These are phyloP conservation scores for Leptographium procerum DNA, from an alignment of 2,329 filamentous ascomycete species.

Conservation along the genomic window DNA sequence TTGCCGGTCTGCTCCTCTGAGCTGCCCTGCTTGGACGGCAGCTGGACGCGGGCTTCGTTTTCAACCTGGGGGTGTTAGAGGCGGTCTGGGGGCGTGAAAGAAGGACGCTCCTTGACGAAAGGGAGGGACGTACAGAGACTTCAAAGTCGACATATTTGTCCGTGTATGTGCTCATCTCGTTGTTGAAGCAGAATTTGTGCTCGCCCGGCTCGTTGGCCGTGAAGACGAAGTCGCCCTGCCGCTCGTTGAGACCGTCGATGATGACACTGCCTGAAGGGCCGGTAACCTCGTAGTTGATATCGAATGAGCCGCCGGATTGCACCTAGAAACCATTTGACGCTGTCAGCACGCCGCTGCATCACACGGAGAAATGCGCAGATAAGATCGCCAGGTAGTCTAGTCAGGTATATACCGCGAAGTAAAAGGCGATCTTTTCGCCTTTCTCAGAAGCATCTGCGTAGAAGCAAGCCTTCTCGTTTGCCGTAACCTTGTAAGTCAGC, in stretches of 20 bases:
- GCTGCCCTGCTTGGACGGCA: constrained; percentile 82
- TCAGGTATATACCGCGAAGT: constrained; percentile 69
- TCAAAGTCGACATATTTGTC: constrained; percentile 98
- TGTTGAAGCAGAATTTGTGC: constrained; percentile 97
- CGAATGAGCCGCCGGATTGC: constrained; percentile 96
- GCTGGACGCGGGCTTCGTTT: constrained; percentile 69
- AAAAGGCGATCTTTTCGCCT: constrained; percentile 89
- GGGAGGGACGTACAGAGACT: constrained; percentile 63
- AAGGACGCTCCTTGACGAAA: not conserved
- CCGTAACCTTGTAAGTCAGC: constrained; percentile 80
- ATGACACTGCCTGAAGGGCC: constrained; percentile 74
- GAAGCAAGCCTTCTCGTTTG: constrained; percentile 95
- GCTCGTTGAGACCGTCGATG: constrained; percentile 76
- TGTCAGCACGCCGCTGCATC: not conserved
- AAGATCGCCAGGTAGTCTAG: not conserved
- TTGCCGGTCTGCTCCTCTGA: constrained; percentile 78
- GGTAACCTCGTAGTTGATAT: constrained; percentile 83
- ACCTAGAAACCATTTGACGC: constrained; percentile 43
- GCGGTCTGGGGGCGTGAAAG: not conserved
- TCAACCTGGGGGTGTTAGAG: constrained; percentile 55
- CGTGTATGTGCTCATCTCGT: constrained; percentile 94
- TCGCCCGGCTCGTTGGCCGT: constrained; percentile 80
- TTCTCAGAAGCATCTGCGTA: constrained; percentile 67
- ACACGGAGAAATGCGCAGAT: not conserved
- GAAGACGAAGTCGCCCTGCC: constrained; percentile 96